Evolutionary conservation across 805 yeast species (phyloP), one percentile per base, ranked within the genome.

Genomic region (Myxozyma geophila): DNA sequence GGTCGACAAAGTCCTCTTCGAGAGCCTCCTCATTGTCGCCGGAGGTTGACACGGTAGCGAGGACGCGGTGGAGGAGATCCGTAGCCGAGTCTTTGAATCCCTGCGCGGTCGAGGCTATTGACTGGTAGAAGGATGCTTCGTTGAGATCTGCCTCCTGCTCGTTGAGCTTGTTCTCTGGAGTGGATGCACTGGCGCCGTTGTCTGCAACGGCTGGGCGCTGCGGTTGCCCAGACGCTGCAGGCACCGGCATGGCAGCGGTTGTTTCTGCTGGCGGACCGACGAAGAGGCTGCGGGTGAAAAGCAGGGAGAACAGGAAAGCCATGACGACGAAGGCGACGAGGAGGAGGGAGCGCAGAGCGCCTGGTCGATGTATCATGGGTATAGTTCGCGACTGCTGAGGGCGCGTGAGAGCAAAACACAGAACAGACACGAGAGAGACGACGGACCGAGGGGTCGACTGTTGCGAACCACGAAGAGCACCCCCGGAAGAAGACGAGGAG

Each of bases 81-180:
- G 37, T 9, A 9, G 57, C 57, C 1, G 57, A 41, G 40, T 40
- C 57, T 41, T 53, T 53, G n/a, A 53, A 13, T 2, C 39, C 57
- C 3, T 21, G 35, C 12, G 50, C 50, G 13, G 50, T 46, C 2
- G 13, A 15, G 35, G 35, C 35, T 19, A 46, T 46, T 19, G 50
- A 46, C 35, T 23, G 33, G 12, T 9, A 12, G 2, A 8, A 21
- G 35, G 33, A 10, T 9, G 50, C 7, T 19, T 46, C 50, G 3
- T 15, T 15, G 23, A 46, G 50, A 21, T 46, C 50, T 19, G 50
- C 4, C 12, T 46, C 50, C 50, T 46, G 50, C 2, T 15, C 50
- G 21, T 15, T 33, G 21, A 46, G 13, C 21, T 46, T 46, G 35
- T 12, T 46, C 7, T 23, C 35, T 23, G 50, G 2, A 3, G 35